Conservation (phyloP, 176 grass and related monocot species). For the Carex cristatella region DNA sequence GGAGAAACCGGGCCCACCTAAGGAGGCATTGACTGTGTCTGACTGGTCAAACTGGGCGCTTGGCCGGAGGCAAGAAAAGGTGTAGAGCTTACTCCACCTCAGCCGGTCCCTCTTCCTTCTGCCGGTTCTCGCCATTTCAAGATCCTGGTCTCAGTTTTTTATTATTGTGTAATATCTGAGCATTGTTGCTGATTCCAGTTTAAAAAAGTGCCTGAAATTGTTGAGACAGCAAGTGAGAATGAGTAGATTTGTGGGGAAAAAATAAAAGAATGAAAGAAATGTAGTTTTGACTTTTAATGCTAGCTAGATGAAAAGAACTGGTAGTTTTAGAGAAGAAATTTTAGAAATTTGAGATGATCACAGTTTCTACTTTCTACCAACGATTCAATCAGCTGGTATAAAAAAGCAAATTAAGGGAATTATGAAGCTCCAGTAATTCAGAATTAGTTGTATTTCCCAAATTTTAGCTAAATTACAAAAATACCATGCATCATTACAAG, state of each 20-base stretch:
- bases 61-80: slow-evolving; percentile 68
- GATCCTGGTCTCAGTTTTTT: background rate
- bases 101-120: slow-evolving; percentile 53
- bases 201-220: background rate
- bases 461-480: background rate
- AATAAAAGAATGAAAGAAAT: background rate
- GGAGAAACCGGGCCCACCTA: slow-evolving; percentile 72
- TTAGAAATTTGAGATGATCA: background rate
- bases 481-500: background rate
- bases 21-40: slow-evolving; percentile 20
- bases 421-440: background rate
- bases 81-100: slow-evolving; percentile 94
- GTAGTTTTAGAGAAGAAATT: background rate
- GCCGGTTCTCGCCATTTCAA: slow-evolving; percentile 47
- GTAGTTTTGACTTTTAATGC: background rate
- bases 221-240: background rate
- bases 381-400: background rate
- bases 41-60: background rate
- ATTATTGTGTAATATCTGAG: background rate
- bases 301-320: background rate
- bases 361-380: background rate
- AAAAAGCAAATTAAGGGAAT: background rate
- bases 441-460: background rate
- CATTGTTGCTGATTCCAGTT: background rate
- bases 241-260: background rate